A percentile compares a stretch with the other conserved stretches of the same genome.
Conservation (phyloP, 139 green algal species). For the Tetradesmus lagerheimii region DNA sequence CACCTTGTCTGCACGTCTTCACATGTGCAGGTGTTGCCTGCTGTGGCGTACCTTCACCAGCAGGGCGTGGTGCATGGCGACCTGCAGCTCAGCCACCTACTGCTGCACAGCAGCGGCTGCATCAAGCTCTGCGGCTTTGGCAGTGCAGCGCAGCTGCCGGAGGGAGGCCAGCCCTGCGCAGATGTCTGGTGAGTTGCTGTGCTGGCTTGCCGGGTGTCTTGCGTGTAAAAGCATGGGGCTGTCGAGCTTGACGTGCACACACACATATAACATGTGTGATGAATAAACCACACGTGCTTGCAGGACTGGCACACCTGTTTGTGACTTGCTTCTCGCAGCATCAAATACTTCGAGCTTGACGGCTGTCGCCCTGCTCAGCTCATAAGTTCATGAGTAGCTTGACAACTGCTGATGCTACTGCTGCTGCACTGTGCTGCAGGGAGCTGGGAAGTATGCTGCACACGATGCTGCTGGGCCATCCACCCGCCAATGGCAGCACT, state of each 20-base stretch:
- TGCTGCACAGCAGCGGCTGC: not conserved
- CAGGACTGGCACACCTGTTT: not conserved
- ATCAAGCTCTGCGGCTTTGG: slow-evolving; percentile 32
- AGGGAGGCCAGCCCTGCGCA: not conserved
- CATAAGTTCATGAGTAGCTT: not conserved
- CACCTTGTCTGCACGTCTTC: not conserved
- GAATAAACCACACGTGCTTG: too few relatives aligned
- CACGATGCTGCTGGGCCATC: slow-evolving; percentile 16
- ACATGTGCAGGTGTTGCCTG: slow-evolving; percentile 14
- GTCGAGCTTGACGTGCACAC: too few relatives aligned
- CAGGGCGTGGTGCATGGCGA: not conserved
- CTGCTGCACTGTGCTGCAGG: not conserved
- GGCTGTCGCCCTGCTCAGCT: not conserved
- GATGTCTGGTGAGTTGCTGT: not conserved
- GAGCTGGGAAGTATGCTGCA: not conserved
- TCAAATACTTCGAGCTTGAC: too few relatives aligned
- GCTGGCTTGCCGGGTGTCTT: not conserved
- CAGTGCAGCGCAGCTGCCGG: not conserved
- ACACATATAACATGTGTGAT: too few relatives aligned
- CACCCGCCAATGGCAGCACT: not conserved
- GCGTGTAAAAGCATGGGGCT: too few relatives aligned
- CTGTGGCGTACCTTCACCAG: not conserved
- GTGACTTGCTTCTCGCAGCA: too few relatives aligned
- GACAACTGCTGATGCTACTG: not conserved
- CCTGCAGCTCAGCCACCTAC: not conserved